These are phyloP conservation scores for Solanum pinnatisectum DNA, from an alignment of 257 asterid genomes.

Conservation along the genomic window DNA sequence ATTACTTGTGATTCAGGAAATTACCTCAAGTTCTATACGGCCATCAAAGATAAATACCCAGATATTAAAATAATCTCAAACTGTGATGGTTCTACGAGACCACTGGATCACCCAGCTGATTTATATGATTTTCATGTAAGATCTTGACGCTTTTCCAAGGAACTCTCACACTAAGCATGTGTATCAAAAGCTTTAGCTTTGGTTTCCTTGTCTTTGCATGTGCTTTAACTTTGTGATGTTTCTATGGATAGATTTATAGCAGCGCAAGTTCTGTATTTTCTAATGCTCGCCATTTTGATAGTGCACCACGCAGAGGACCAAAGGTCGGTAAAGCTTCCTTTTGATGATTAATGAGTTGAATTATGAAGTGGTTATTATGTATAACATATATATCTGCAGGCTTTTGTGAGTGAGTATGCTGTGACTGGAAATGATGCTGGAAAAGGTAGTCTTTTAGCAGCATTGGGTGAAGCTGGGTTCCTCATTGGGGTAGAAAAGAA, in stretches of 20 bases:
- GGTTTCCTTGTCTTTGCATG: background rate
- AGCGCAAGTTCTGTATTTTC: slow-evolving; percentile 47
- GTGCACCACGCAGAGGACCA: slow-evolving; percentile 63
- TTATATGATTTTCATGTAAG: slow-evolving; percentile 85
- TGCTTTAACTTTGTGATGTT: background rate
- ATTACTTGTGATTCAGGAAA: slow-evolving; percentile 52
- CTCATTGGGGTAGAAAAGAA: slow-evolving; percentile 82
- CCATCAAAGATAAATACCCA: slow-evolving; percentile 60
- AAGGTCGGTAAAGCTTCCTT: slow-evolving; percentile 43
- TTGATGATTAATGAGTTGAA: background rate
- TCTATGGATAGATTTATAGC: slow-evolving; percentile 53
- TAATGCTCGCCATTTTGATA: slow-evolving; percentile 40
- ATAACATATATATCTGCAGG: slow-evolving; percentile 33
- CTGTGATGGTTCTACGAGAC: slow-evolving; percentile 69
- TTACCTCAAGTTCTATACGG: slow-evolving; percentile 72
- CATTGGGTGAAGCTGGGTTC: slow-evolving; percentile 88
- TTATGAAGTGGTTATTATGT: background rate
- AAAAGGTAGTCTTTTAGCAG: slow-evolving; percentile 80
- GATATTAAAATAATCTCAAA: slow-evolving; percentile 77
- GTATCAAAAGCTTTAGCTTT: background rate
- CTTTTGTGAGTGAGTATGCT: slow-evolving; percentile 96
- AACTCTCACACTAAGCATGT: background rate
- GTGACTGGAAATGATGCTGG: slow-evolving; percentile 83
- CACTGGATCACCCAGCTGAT: slow-evolving; percentile 89
- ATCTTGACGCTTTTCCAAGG: background rate